These are phyloP conservation scores for Chaetomidium leptoderma DNA, from an alignment of 495 filamentous ascomycete genomes.

Conservation along the genomic window DNA sequence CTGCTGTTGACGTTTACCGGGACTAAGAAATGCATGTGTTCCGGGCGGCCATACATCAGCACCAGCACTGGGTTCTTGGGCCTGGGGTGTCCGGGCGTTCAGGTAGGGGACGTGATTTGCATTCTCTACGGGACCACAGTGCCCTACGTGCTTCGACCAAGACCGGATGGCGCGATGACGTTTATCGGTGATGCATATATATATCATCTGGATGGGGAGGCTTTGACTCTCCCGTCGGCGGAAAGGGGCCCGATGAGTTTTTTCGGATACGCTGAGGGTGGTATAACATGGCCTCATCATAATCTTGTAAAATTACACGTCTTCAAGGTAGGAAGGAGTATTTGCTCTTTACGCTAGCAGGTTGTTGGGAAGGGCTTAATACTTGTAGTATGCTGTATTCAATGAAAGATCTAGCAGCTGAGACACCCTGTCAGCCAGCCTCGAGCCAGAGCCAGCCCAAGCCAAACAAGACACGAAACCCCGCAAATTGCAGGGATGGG, in stretches of 20 bases:
- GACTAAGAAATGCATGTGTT: background rate
- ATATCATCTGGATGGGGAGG: background rate
- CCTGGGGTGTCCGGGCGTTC: background rate
- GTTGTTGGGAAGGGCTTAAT: too few relatives aligned
- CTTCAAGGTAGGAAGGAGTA: too few relatives aligned
- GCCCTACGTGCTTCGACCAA: background rate
- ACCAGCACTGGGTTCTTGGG: background rate
- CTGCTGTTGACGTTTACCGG: background rate
- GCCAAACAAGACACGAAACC: too few relatives aligned
- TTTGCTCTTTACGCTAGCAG: too few relatives aligned
- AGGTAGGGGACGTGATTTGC: background rate
- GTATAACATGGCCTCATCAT: too few relatives aligned
- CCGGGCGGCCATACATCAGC: background rate
- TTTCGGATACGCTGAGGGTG: background rate
- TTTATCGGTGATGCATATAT: background rate
- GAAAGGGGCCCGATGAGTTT: background rate
- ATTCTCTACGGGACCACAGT: background rate
- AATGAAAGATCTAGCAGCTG: too few relatives aligned
- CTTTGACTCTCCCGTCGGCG: background rate
- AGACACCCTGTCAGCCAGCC: too few relatives aligned
- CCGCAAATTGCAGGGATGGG: too few relatives aligned
- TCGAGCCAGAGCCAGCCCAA: too few relatives aligned
- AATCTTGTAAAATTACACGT: too few relatives aligned
- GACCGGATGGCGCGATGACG: background rate
- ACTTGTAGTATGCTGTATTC: too few relatives aligned